Evolutionary conservation across 164 flowering plant species (phyloP).

Genomic region (Tetracentron sinense): DNA sequence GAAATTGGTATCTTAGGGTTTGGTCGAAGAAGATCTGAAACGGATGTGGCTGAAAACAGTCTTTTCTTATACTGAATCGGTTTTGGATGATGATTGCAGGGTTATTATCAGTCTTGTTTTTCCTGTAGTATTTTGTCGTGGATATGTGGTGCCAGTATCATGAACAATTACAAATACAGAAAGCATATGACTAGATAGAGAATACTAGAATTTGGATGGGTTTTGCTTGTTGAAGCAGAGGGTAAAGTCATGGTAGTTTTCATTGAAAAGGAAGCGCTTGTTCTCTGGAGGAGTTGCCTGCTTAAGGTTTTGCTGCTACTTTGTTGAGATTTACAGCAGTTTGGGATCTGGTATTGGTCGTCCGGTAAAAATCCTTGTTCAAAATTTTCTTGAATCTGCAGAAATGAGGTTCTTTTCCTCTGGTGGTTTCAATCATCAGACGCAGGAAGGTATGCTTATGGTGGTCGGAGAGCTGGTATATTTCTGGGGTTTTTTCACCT

Average conservation of each 20-base stretch:
- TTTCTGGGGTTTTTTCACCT: background rate
- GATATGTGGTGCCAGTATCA: background rate
- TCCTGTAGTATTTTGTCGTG: background rate
- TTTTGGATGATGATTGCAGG: conserved; percentile 9
- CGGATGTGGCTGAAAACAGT: conserved; percentile 12
- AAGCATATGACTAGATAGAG: background rate
- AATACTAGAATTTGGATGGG: background rate
- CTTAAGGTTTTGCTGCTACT: background rate
- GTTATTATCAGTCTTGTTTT: background rate
- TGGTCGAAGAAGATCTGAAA: conserved; percentile 1
- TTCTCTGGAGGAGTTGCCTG: background rate
- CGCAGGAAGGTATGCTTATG: conserved; percentile 22
- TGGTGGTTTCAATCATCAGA: conserved; percentile 26
- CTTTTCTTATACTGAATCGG: conserved; percentile 8
- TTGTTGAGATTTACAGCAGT: background rate
- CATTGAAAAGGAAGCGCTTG: background rate
- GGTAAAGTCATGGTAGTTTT: conserved; percentile 6
- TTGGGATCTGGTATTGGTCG: background rate
- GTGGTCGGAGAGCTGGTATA: background rate
- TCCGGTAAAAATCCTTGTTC: background rate
- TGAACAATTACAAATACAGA: background rate
- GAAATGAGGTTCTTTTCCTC: conserved; percentile 28
- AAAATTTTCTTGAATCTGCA: background rate
- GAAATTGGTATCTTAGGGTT: background rate
- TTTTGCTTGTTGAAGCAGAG: background rate